phyloP scores from a whole-genome alignment of 31 red algal genomes.

The Asparagopsis taxiformis region DNA sequence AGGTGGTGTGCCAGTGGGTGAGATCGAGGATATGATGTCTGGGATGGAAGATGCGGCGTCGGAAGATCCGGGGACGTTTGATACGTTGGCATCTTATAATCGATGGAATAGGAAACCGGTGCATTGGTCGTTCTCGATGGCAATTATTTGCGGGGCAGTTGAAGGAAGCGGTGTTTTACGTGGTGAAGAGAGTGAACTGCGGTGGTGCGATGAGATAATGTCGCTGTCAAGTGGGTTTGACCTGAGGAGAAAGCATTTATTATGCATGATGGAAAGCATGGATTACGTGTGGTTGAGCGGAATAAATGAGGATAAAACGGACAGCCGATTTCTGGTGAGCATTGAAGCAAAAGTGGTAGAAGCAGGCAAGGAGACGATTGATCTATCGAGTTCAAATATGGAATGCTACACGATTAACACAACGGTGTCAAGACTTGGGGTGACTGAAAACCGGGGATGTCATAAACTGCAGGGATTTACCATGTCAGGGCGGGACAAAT shows the following conservation, averaged over 20 bases:
- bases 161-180: constrained; percentile 18
- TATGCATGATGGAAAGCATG: constrained; percentile 45
- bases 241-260: constrained; percentile 21
- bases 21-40: constrained; percentile 1
- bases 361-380: not conserved
- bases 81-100: constrained; percentile 23
- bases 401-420: constrained; percentile 37
- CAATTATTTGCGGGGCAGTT: constrained; percentile 32
- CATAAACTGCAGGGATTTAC: constrained; percentile 26
- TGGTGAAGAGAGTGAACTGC: constrained; percentile 28
- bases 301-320: constrained; percentile 9
- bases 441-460: constrained; percentile 38
- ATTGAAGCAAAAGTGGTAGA: constrained; percentile 2
- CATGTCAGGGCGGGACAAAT: not conserved
- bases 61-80: constrained; percentile 9
- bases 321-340: constrained; percentile 28
- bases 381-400: not conserved
- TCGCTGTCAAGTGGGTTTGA: not conserved
- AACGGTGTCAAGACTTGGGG: constrained; percentile 17
- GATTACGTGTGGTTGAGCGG: constrained; percentile 55
- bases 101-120: constrained; percentile 16
- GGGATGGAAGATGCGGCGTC: not conserved
- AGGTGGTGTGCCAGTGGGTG: constrained; percentile 1
- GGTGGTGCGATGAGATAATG: constrained; percentile 46
- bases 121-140: constrained; percentile 32